Base-by-base conservation (phyloP, 805 yeast species). In the Yamadazyma olivae region DNA sequence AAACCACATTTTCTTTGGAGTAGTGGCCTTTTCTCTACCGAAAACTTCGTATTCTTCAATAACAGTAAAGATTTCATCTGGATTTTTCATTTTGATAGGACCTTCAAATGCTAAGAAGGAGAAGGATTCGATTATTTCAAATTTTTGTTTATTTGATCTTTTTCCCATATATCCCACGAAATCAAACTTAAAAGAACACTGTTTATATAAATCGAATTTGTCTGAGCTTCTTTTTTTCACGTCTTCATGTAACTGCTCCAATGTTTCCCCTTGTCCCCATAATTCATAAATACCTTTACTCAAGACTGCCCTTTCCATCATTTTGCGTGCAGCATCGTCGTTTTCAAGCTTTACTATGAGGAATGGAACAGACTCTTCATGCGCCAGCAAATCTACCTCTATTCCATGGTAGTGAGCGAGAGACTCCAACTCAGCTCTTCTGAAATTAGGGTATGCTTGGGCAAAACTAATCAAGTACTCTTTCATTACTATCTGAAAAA, bases 381-480 rank as follows among this genome's bases (percentile, higher is more conserved):
- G 87, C 5, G 54, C 51, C 12, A 77, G 57, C 33, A 88, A 62
- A 53, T 87, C 90, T 6, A 84, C 64, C 9, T 59, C 35, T 3
- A 93, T 62, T 13, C 61, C 61, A 44, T 75, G 61, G 35, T 84
- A 58, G 22, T 77, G 79, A 0, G 97, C 97, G 30, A 93, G 61
- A 0, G 97, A 82, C 48, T 83, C 88, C 23, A 93, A 61, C 60
- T 91, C 99, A 0, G 95, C 86, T 24, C 61, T 61, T 32, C 98
- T 70, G 59, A 91, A 91, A 40, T 75, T 72, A 33, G 82, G 79
- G 53, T 88, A 89, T 27, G 81, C 75, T 59, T 90, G 96, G 3
- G 96, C 96, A 53, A 93, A 71, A 53, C 83, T 79, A n/a, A 93
- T 66, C 32, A 91, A 56, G 52, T 87, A 93, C 36, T 74, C 70